Base-by-base conservation (phyloP, 2,329 filamentous ascomycete species). In the Pezicula carpinea region DNA sequence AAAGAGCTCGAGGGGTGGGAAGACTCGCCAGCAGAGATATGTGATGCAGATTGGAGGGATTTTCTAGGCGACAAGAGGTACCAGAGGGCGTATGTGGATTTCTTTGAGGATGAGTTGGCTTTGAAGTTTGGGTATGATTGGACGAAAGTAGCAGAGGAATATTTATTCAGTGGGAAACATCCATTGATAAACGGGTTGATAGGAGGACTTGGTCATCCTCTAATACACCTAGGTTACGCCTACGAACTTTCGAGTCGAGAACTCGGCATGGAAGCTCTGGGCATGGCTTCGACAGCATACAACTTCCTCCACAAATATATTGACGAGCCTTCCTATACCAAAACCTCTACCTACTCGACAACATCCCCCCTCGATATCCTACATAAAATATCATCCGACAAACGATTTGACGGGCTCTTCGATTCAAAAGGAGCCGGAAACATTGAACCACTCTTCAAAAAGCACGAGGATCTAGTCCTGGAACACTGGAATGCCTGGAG, bases 161-260 rank as follows among this genome's bases (percentile, higher is more conserved):
- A 86, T 62, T 67, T 99, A 39, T 87, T 92, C 53, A 68, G 75
- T 35, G 85, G 83, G 29, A 77, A 87, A 43, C 74, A 87, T 62
- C 91, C 92, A 4, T 68, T 99, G 48, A 79, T 95, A 59, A 87
- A 95, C 67, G 83, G 85, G 32, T 69, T 96, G 33, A 81, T 95
- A 45, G 77, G 83, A 38, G 89, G 89, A 45, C 77, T 96, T 51
- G 92, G 86, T 15, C 89, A 96, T 59, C 88, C 92, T 1, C 73
- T 97, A n/a, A 93, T 97, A 49, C 93, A 97, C 60, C 76, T 99
- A 2, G 91, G 83, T n/a, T 96, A 95, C 63, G 93, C 90, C 8
- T 92, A 86, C 62, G 92, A 99, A 70, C 75, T 97, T 58, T 80
- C 87, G 52, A 93, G 80, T 57, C 86, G 85, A 49, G 92, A 95